Evolutionary conservation across 2,329 filamentous ascomycete genomes (phyloP), one percentile per base, ranked within the genome.

Genomic region (Ophiostoma tasmaniense): DNA sequence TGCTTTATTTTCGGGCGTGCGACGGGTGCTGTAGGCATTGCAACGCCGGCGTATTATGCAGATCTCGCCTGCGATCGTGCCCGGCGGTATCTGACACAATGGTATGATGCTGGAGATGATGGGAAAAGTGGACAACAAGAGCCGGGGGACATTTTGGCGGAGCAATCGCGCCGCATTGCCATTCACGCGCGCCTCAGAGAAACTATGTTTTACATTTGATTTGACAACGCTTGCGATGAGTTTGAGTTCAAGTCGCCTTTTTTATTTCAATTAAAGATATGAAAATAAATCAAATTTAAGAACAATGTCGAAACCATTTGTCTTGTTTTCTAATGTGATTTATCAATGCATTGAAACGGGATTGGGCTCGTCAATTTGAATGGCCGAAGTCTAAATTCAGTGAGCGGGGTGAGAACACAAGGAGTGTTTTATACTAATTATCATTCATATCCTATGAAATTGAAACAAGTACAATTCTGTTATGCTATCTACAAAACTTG

Each of bases 31-130:
- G 88, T 93, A 8, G 87, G 85, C 67, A 81, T 91, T 64, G 90
- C 87, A 69, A 87, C 90, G 0, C 89, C 90, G 0, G 90, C 89
- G 0, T 92, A 92, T 77, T 92, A 92, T 74, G 90, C 90, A 0
- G 90, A 93, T 76, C 78, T 91, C 7, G 81, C 89, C 1, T 91
- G 89, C 74, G 89, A 90, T 72, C 81, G 90, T 1, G 87, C 87
- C 0, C 79, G 90, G 1, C 83, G 81, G 65, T 92, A 91, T 72
- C 78, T 91, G 6, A 81, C 82, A 65, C 77, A 79, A 2, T 76
- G 83, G 3, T 86, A 87, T 71, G 78, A 79, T 35, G 22, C 7
- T 11, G 10, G n/a, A 4, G 50, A 55, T 55, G 50, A 55, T 10
- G 50, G 50, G 11, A 55, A 8, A 25, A 10, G 50, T 55, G 50